Evolutionary conservation across 2,329 filamentous ascomycete species (phyloP).

Genomic region (Botryotinia calthae): DNA sequence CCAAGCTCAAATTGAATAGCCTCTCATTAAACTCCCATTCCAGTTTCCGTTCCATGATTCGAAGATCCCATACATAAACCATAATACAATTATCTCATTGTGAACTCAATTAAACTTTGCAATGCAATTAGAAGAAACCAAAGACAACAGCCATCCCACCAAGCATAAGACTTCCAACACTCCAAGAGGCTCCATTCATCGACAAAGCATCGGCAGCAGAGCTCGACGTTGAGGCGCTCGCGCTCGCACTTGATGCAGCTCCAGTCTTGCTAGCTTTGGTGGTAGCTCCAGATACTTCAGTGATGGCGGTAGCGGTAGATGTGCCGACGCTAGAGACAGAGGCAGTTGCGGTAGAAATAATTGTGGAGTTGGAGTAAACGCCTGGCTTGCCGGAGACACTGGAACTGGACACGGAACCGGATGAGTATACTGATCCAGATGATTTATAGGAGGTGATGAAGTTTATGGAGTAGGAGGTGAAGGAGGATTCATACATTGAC

Average conservation of each 20-base stretch:
- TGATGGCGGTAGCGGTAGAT: constrained; percentile 10
- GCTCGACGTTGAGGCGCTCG: not conserved
- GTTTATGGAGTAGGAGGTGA: constrained; percentile 2
- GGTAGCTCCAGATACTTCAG: not conserved
- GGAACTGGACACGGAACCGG: not conserved
- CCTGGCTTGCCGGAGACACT: constrained; percentile 9
- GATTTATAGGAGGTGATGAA: not conserved
- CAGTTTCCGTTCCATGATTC: not conserved
- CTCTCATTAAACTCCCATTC: constrained; percentile 15
- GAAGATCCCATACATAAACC: not conserved
- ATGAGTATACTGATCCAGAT: constrained; percentile 1
- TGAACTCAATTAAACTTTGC: not conserved
- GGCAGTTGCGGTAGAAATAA: not conserved
- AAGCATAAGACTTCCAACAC: constrained; percentile 11
- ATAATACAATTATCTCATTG: not conserved
- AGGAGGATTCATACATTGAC: not conserved
- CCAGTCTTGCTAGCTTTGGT: not conserved
- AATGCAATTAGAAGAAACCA: constrained; percentile 15
- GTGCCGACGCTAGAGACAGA: not conserved
- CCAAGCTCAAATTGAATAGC: not conserved
- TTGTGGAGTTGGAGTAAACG: constrained; percentile 16
- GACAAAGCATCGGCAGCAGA: constrained; percentile 2
- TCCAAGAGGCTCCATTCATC: not conserved
- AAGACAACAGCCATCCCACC: constrained; percentile 18
- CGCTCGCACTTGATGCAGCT: not conserved